Conservation (phyloP, 2,329 filamentous ascomycete species). For the Monosporascus ibericus region DNA sequence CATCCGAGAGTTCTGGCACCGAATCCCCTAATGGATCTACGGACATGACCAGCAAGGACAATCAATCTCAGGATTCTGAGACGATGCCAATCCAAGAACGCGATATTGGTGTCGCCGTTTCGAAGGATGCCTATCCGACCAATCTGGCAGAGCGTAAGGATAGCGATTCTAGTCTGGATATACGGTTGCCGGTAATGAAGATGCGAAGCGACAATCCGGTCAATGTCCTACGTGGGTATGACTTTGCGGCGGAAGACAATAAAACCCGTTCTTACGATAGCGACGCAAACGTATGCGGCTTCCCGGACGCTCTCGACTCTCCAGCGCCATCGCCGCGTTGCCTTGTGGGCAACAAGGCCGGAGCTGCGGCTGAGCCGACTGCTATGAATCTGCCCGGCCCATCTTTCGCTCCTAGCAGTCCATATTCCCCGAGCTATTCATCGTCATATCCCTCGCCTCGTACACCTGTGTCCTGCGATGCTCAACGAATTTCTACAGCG, state of each 20-base stretch:
- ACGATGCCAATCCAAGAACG: conserved; percentile 27
- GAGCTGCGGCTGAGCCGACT: conserved; percentile 45
- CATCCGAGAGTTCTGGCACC: conserved; percentile 20
- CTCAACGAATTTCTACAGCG: conserved; percentile 66
- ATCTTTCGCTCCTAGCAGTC: conserved; percentile 49
- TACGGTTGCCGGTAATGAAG: conserved; percentile 28
- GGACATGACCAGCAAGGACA: conserved; percentile 9
- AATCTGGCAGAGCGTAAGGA: conserved; percentile 34
- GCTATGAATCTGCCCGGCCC: conserved; percentile 38
- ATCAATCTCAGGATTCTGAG: conserved; percentile 15
- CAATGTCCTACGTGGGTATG: conserved; percentile 45
- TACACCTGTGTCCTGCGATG: conserved; percentile 63
- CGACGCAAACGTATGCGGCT: conserved; percentile 27
- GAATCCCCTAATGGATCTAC: conserved; percentile 17
- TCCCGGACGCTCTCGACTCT: conserved; percentile 32
- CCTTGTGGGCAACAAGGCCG: conserved; percentile 35
- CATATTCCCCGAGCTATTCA: conserved; percentile 57
- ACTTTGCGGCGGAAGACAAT: conserved; percentile 41
- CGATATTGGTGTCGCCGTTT: conserved; percentile 9
- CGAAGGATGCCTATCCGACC: conserved; percentile 8
- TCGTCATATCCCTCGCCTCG: conserved; percentile 67
- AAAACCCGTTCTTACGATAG: conserved; percentile 32
- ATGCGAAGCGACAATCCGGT: conserved; percentile 44
- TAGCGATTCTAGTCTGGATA: conserved; percentile 39
- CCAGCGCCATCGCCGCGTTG: conserved; percentile 40